Base-by-base conservation (phyloP, 2,329 filamentous ascomycete species). In the Fusarium succisae region DNA sequence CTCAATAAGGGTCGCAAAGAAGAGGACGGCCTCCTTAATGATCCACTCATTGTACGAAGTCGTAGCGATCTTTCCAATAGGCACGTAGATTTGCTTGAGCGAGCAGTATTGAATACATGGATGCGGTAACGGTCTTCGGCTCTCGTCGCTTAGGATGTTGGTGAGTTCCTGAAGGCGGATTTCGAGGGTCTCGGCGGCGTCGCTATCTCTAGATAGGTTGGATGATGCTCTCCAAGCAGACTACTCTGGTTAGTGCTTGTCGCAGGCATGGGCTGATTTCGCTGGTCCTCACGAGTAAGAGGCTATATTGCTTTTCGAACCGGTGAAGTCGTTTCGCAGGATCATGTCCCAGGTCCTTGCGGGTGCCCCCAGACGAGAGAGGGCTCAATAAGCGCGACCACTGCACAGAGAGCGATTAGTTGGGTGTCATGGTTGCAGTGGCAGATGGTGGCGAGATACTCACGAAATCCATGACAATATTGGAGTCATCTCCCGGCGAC, bases 1-100 rank as follows among this genome's bases (percentile, higher is more conserved):
- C 83, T 99, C 96, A 78, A 98, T 94, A 72, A 99, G 88, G 22
- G 94, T 95, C 65, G 94, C 94, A 82, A 98, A 98, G 80, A 98
- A 91, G 45, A 92, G 87, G 43, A 98, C 93, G 32, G 94, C 93
- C 79, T 96, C 93, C 74, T 92, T 91, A 76, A 98, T 92, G 79
- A 98, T 92, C 79, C 91, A 92, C 78, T 97, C 93, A 82, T 97
- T 93, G 81, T 94, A 92, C 38, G 93, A 95, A 0, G 92, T 92
- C 6, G 94, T 91, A 6, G 95, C 95, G 76, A 98, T 95, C 84
- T 97, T 95, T 72, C 94, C 93, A 73, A 98, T 92, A 18, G 94
- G 93, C 9, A 94, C 91, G 81, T 97, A 99, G 58, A 98, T 93
- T 81, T 97, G 94, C 76, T 95, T 94, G 61, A 91, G 90, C 41